Base-by-base conservation (phyloP, 2,329 filamentous ascomycete species). In the Didymella arachidicola region DNA sequence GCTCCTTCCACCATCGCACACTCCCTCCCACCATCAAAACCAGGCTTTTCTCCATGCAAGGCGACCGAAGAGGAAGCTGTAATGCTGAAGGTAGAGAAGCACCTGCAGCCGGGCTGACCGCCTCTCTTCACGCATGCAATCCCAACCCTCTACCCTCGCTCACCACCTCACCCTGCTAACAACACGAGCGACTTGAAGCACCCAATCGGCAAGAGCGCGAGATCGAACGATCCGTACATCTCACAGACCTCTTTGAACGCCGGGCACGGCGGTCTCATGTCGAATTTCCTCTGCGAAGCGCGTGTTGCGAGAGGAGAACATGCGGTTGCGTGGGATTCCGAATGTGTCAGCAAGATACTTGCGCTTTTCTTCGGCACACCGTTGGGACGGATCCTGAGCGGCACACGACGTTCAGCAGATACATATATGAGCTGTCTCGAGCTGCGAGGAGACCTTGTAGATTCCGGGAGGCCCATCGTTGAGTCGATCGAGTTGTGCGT, bases 1-100 rank as follows among this genome's bases (percentile, higher is more conserved):
- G 47, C 53, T 57, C 53, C n/a, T 42, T 29, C 52, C 27, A 46
- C 47, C 32, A 46, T 42, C 46, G 34, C 42, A 51, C 32, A 14
- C 46, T 39, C 26, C 39, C 26, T 49, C 25, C 36, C 32, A 29
- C 27, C 53, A 41, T 39, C 26, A 10, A 4, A 41, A 19, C 41
- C 18, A 39, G 41, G 32, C 34, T 19, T 57, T 46, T 46, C 47
- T 42, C 26, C 26, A 34, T 50, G 46, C 46, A 50, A 25, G 26
- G n/a, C 16, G 29, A 16, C 46, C n/a, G 25, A 8, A 50, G 18
- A 32, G n/a, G 46, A 49, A 4, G n/a, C 11, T 16, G 5, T 7
- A 12, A 22, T 36, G 1, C n/a, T 11, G 30, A 19, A 14, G 16
- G 25, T 26, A 10, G 6, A 18, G 18, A 6, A 38, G 29, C 11